A percentile compares a stretch with the other conserved stretches of the same genome.
phyloP scores from a whole-genome alignment of 768 basidiomycete genomes.

The Leccinellum luteum region DNA sequence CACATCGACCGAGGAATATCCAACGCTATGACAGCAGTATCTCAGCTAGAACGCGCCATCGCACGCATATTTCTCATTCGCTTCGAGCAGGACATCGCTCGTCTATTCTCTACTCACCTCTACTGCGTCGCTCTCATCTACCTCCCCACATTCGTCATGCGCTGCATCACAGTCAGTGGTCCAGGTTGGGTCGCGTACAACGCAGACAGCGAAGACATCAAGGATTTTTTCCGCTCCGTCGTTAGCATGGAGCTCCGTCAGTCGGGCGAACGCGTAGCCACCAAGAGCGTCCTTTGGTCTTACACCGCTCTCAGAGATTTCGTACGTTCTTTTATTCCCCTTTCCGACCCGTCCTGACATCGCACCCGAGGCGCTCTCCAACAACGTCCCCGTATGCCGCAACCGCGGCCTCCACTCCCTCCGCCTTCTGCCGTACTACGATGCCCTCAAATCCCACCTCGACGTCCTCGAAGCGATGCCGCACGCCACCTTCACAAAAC shows the following conservation, averaged over 20 bases:
- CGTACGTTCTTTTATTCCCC: conserved; percentile 51
- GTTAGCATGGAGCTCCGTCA: conserved; percentile 78
- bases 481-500: conserved; percentile 57
- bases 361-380: conserved; percentile 57
- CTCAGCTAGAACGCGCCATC: conserved; percentile 66
- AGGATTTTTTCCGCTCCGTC: conserved; percentile 67
- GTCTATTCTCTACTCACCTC: conserved; percentile 69
- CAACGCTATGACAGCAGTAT: conserved; percentile 57
- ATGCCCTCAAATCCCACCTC: conserved; percentile 59
- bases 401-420: conserved; percentile 66
- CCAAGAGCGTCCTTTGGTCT: conserved; percentile 77
- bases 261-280: conserved; percentile 74
- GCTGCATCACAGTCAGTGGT: conserved; percentile 57
- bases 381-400: conserved; percentile 62
- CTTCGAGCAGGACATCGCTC: conserved; percentile 72
- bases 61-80: conserved; percentile 65
- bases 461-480: conserved; percentile 59
- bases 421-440: conserved; percentile 58
- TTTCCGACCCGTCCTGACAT: not conserved
- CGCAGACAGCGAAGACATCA: conserved; percentile 65
- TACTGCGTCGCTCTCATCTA: conserved; percentile 63
- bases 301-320: conserved; percentile 77
- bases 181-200: conserved; percentile 71
- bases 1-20: conserved; percentile 55
- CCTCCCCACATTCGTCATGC: conserved; percentile 66